These are phyloP conservation scores for Aspergillus bertholletiae DNA, from an alignment of 495 filamentous ascomycete species.

Conservation along the genomic window DNA sequence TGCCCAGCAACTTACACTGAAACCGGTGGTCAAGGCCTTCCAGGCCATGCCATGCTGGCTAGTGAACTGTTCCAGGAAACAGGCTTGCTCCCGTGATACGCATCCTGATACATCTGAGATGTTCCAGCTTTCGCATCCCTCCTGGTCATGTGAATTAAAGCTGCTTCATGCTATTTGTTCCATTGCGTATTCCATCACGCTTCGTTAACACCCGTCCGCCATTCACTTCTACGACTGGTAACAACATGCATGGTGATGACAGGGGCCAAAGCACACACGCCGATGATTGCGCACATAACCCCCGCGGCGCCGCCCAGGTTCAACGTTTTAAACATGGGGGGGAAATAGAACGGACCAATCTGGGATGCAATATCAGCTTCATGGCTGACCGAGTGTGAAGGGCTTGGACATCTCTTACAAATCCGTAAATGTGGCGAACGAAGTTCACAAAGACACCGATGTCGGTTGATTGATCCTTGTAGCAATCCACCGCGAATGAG, in stretches of 20 bases:
- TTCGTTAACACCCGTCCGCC: neutral
- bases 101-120: neutral
- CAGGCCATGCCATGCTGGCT: neutral
- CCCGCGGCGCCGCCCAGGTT: slow-evolving; percentile 26
- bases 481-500: slow-evolving; percentile 29
- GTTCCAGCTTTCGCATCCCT: too few species aligned
- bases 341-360: slow-evolving; percentile 34
- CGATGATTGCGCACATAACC: slow-evolving; percentile 28
- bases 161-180: too few species aligned
- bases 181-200: neutral
- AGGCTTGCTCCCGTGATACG: neutral
- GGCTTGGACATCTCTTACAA: slow-evolving; percentile 17
- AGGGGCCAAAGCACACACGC: slow-evolving; percentile 20
- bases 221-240: slow-evolving; percentile 3
- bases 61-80: too few species aligned
- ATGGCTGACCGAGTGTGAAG: neutral
- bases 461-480: slow-evolving; percentile 20
- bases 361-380: slow-evolving; percentile 3
- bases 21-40: neutral
- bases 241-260: slow-evolving; percentile 23
- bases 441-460: slow-evolving; percentile 33
- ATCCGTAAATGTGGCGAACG: slow-evolving; percentile 31
- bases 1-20: slow-evolving; percentile 31
- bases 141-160: too few species aligned
- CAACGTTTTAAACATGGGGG: slow-evolving; percentile 26